Percentiles rank a stretch among this genome's conserved stretches.
Evolutionary conservation across 208 protist genomes (phyloP).

Genomic region (Leishmania gerbilli): DNA sequence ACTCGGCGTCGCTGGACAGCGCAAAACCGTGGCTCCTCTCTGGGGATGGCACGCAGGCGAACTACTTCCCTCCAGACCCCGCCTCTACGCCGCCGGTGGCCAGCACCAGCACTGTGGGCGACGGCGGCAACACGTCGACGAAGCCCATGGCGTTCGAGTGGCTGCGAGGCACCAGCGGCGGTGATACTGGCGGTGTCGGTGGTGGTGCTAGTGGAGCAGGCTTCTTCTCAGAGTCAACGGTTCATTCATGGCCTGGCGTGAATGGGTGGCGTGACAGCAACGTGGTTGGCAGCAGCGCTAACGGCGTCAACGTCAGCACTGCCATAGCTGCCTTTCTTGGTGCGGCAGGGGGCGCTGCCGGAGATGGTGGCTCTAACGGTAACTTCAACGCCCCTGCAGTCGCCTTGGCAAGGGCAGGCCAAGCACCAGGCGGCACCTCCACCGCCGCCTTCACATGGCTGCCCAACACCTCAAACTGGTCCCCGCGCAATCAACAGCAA

Average conservation of each 20-base stretch:
- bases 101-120: not conserved
- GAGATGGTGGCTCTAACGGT: not conserved
- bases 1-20: conserved; percentile 4
- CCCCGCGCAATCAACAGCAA: conserved; percentile 14
- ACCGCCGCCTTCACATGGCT: conserved; percentile 16
- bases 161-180: conserved; percentile 9
- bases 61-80: conserved; percentile 1
- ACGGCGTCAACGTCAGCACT: not conserved
- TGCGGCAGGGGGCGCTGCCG: not conserved
- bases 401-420: not conserved
- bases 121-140: not conserved
- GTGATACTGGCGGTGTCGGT: not conserved
- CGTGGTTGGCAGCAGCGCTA: not conserved
- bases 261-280: conserved; percentile 19
- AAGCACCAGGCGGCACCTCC: not conserved
- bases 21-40: conserved; percentile 26
- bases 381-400: not conserved
- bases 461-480: conserved; percentile 24
- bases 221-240: conserved; percentile 1
- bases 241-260: conserved; percentile 16
- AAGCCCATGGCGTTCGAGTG: conserved; percentile 20
- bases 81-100: not conserved
- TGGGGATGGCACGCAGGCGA: conserved; percentile 7
- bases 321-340: conserved; percentile 9
- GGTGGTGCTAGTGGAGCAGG: not conserved